Evolutionary conservation across 78 protist species (phyloP).

Genomic region (Dictyostelium intermedium): DNA sequence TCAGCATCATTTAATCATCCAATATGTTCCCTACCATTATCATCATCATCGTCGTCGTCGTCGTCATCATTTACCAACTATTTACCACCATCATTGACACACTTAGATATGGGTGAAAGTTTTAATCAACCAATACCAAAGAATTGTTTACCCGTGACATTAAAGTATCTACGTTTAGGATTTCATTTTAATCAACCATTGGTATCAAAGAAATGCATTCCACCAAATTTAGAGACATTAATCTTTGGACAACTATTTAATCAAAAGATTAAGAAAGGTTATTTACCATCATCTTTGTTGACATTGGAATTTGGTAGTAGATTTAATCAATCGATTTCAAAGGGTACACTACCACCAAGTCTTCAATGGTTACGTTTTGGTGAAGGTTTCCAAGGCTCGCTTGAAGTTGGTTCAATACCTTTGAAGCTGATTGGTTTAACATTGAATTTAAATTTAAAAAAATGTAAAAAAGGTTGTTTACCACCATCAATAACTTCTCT

Average conservation of each 20-base stretch:
- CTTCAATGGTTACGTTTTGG: neutral
- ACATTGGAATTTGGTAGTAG: neutral
- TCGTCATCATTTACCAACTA: neutral
- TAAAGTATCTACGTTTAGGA: neutral
- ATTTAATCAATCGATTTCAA: neutral
- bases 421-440: neutral
- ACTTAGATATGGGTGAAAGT: neutral
- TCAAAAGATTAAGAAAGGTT: neutral
- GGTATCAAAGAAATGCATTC: neutral
- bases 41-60: neutral
- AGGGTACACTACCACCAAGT: neutral
- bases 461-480: neutral
- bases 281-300: neutral
- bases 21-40: neutral
- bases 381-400: neutral
- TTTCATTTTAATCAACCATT: neutral
- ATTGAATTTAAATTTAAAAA: neutral
- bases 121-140: neutral
- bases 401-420: neutral
- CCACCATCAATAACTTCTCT: neutral
- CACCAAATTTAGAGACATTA: neutral
- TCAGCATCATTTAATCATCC: neutral
- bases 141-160: neutral
- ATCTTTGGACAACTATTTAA: neutral
- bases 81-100: neutral